Conservation (phyloP, 2,329 filamentous ascomycete species). For the Colletotrichum magnum region DNA sequence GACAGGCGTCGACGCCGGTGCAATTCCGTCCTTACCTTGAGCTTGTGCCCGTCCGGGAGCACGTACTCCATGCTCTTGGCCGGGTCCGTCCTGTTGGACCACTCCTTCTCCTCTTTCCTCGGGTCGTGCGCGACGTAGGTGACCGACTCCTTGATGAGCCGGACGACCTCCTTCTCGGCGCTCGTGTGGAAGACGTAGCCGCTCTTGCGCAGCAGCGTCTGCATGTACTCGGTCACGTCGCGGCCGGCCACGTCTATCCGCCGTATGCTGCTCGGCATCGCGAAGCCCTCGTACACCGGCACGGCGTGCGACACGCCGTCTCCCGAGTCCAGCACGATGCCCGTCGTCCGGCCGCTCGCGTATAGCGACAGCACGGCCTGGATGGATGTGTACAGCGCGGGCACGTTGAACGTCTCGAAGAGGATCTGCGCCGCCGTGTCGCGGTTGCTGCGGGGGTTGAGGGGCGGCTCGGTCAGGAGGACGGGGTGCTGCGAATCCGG, state of each 20-base stretch:
- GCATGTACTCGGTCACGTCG: conserved; percentile 96
- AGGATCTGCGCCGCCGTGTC: conserved; percentile 97
- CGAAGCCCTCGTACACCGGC: conserved; percentile 97
- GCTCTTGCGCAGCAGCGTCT: conserved; percentile 89
- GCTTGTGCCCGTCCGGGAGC: conserved; percentile 91
- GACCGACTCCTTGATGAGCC: conserved; percentile 95
- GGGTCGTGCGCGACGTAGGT: conserved; percentile 94
- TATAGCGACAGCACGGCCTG: conserved; percentile 97
- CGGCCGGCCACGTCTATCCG: conserved; percentile 96
- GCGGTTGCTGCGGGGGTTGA: conserved; percentile 95
- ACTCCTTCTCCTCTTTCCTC: conserved; percentile 96
- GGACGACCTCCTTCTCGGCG: conserved; percentile 98
- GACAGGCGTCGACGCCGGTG: too few species aligned
- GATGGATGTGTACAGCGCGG: conserved; percentile 95
- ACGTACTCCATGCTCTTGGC: conserved; percentile 88
- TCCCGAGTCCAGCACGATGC: conserved; percentile 94
- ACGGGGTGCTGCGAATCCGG: conserved; percentile 81
- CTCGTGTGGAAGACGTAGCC: conserved; percentile 97
- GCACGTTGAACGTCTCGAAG: conserved; percentile 99
- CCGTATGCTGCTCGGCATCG: conserved; percentile 94
- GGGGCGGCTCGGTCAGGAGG: conserved; percentile 92
- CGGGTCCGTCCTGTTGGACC: conserved; percentile 81
- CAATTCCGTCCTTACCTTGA: conserved; percentile 75
- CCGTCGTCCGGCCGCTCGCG: conserved; percentile 94
- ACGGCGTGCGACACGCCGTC: conserved; percentile 98